phyloP scores from a whole-genome alignment of 805 yeast species.

The Saccharomyces kudriavzevii region DNA sequence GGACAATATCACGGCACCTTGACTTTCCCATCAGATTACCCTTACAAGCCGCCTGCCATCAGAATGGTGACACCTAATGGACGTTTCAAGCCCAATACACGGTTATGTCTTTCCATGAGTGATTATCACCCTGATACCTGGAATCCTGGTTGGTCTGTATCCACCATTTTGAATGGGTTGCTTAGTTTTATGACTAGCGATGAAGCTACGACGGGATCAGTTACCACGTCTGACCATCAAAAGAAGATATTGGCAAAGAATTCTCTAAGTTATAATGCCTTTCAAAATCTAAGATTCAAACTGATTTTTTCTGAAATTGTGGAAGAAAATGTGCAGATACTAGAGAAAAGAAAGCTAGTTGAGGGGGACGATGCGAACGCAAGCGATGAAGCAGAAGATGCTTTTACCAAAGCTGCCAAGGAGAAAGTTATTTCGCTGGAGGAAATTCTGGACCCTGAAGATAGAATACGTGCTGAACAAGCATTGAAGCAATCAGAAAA shows the following conservation, averaged over 20 bases:
- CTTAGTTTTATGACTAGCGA: constrained; percentile 87
- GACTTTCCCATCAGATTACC: constrained; percentile 75
- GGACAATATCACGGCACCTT: constrained; percentile 91
- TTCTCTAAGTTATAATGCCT: constrained; percentile 53
- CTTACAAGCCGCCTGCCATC: constrained; percentile 86
- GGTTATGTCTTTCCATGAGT: constrained; percentile 85
- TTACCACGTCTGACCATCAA: constrained; percentile 51
- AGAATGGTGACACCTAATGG: constrained; percentile 88
- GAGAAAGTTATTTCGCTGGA: constrained; percentile 31
- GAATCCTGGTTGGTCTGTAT: constrained; percentile 95
- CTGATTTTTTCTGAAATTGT: constrained; percentile 65
- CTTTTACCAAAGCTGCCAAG: constrained; percentile 25
- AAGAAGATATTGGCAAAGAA: constrained; percentile 50
- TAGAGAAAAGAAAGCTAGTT: constrained; percentile 16
- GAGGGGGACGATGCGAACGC: constrained; percentile 6
- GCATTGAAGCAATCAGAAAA: constrained; percentile 14
- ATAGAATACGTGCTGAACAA: constrained; percentile 47
- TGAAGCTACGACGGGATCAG: constrained; percentile 79
- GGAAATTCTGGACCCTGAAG: constrained; percentile 56
- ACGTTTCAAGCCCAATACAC: constrained; percentile 68
- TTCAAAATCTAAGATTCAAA: constrained; percentile 48
- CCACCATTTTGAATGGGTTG: constrained; percentile 79
- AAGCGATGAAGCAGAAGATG: constrained; percentile 12
- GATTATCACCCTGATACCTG: constrained; percentile 92
- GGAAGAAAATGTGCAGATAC: constrained; percentile 23